phyloP scores from a whole-genome alignment of 805 yeast genomes.

The Sugiyamaella floridensis region DNA sequence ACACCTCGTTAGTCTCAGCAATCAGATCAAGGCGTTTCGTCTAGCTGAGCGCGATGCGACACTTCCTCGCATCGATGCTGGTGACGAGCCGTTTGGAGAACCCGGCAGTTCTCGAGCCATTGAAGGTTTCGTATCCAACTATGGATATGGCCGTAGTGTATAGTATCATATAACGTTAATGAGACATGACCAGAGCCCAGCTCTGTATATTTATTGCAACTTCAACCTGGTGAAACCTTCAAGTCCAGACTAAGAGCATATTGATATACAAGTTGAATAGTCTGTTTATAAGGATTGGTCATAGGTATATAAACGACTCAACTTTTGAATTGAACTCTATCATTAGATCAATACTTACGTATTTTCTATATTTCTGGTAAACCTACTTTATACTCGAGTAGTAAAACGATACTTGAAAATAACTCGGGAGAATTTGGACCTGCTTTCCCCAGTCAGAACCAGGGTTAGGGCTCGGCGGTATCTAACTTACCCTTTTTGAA shows the following conservation, averaged over 20 bases:
- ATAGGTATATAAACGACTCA: too few relatives aligned
- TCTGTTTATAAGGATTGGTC: neutral
- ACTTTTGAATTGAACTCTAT: too few relatives aligned
- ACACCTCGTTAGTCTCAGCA: conserved; percentile 11
- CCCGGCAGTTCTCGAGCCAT: neutral
- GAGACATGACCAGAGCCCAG: neutral
- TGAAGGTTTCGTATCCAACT: neutral
- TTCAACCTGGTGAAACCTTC: too few relatives aligned
- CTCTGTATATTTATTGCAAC: neutral
- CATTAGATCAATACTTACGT: too few relatives aligned
- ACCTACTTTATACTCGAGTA: too few relatives aligned
- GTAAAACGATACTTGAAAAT: too few relatives aligned
- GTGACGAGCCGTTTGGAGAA: conserved; percentile 6
- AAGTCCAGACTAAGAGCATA: too few relatives aligned
- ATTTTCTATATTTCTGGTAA: too few relatives aligned
- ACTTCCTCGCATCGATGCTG: conserved; percentile 13
- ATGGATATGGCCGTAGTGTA: neutral
- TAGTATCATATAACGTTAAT: neutral
- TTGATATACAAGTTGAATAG: neutral
- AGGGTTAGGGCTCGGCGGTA: too few relatives aligned
- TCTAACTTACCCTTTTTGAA: too few relatives aligned
- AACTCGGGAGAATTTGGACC: too few relatives aligned
- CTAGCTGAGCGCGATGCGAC: conserved; percentile 16
- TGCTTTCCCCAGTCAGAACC: too few relatives aligned
- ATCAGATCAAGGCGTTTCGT: conserved; percentile 15